phyloP scores from a whole-genome alignment of 176 grass and related monocot species.

The Musa acuminata region DNA sequence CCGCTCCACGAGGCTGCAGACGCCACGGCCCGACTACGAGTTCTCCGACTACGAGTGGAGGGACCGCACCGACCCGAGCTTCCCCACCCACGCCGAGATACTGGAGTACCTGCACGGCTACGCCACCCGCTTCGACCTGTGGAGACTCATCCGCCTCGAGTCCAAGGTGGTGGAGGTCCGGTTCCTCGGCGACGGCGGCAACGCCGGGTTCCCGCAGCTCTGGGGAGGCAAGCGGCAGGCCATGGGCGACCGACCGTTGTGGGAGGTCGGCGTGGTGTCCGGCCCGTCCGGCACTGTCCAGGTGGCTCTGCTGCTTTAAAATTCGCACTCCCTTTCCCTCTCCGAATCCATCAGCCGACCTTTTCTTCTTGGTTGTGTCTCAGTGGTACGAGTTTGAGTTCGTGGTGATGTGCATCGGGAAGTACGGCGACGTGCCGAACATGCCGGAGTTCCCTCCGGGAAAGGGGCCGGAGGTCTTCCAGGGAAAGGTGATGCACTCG shows the following conservation, averaged over 20 bases:
- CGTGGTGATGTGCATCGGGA: conserved; percentile 93
- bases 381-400: conserved; percentile 84
- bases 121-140: conserved; percentile 58
- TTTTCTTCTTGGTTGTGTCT: not conserved
- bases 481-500: conserved; percentile 70
- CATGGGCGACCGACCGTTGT: conserved; percentile 47
- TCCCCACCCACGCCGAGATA: conserved; percentile 76
- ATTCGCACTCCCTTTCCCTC: too few species aligned
- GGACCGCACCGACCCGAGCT: conserved; percentile 66
- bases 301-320: conserved; percentile 21
- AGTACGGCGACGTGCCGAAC: conserved; percentile 76
- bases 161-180: conserved; percentile 75
- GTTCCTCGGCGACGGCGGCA: conserved; percentile 36
- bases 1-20: conserved; percentile 82
- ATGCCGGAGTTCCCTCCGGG: conserved; percentile 58
- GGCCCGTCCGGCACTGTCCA: conserved; percentile 30
- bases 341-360: too few species aligned
- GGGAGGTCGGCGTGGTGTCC: conserved; percentile 70
- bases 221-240: conserved; percentile 52
- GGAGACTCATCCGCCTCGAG: conserved; percentile 48
- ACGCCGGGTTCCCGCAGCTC: conserved; percentile 33
- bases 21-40: conserved; percentile 79
- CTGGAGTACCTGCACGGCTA: conserved; percentile 72
- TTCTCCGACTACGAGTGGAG: conserved; percentile 82
- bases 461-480: conserved; percentile 65